Evolutionary conservation across 768 basidiomycete species (phyloP), one percentile per base, ranked within the genome.

Genomic region (Hericium erinaceus): DNA sequence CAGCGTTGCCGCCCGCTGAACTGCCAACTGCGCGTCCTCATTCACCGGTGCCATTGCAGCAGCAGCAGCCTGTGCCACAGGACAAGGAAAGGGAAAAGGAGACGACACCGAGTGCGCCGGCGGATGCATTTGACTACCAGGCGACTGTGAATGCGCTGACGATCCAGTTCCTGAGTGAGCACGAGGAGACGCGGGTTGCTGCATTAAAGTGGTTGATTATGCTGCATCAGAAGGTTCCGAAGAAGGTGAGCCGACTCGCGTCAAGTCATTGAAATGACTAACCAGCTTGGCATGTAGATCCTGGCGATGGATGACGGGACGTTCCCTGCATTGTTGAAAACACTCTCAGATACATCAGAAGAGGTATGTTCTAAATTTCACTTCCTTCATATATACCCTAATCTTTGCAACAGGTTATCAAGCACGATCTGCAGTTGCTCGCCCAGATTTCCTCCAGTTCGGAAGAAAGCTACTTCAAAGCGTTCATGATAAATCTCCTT

Each of bases 141-240:
- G 81, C 85, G 18, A 98, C 93, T 0, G 95, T 99, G 54, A 92
- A 90, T 66, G 91, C 89, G 52, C 71, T 99, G 61, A 97, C 93
- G 4, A 76, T 97, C 52, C 94, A 97, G 64, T 95, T 99, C 68
- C 67, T 98, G 71, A 94, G 90, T 70, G 95, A 99, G 71, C 93
- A 91, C 64, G 95, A 97, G 68, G 94, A 98, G 67, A 98, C 97
- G 0, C 77, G 95, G 52, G 92, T 98, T 5, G 93, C 94, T 26
- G 94, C 95, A 2, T 70, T 99, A 64, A 95, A 95, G 72, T 99
- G 97, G 97, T 75, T 99, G 40, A 85, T 97, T 57, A 99, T 99
- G 97, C 74, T 99, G 54, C 97, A 99, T 72, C 90, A 95, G 69
- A 98, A 98, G 67, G 93, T 94, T 12, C 97, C 97, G 0, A 91